Base-by-base conservation (phyloP, 2,329 filamentous ascomycete genomes). In the Penicillium sp. region DNA sequence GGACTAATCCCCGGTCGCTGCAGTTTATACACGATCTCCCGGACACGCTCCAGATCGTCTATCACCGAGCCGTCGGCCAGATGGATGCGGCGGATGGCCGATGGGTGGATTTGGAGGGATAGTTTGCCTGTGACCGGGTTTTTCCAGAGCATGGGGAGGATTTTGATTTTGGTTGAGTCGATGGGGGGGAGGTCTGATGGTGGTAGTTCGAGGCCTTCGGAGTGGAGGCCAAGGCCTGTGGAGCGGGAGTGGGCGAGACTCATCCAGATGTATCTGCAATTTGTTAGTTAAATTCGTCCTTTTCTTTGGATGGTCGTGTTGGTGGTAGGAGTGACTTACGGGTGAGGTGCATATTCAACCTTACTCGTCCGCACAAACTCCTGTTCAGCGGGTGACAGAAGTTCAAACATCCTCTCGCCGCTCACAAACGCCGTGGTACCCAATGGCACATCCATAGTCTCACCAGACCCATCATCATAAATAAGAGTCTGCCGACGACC, bases 351-450 rank as follows among this genome's bases (percentile, higher is more conserved):
- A 72, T 93, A 93, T 76, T 93, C 89, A 50, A 92, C 84, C 61
- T 82, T 86, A 22, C 89, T 89, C 5, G 82, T 85, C 55, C 87
- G 84, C 1, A 83, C 90, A 68, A 93, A 91, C 49, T 84, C 82
- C 74, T 91, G 85, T 70, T 92, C 89, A 47, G 84, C 83, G 0
- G 85, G 81, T 15, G 85, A 88, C 10, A 94, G 82, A 13, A 84
- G 73, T 53, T 91, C 85, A 76, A 88, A 92, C 86, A 91, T 91
- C 40, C 83, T 82, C 73, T 91, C 88, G 1, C 89, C 89, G 24
- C 85, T 89, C 2, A 87, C 89, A 67, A 93, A 93, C 1, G 90
- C 90, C 0, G 91, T 93, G 7, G 89, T 92, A 47, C 91, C 91
- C 0, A 92, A 84, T 0, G 90, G 87, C 0, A 93, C 89, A 24